These are phyloP conservation scores for Penicillium sp. DNA, from an alignment of 2,329 filamentous ascomycete genomes.

Conservation along the genomic window DNA sequence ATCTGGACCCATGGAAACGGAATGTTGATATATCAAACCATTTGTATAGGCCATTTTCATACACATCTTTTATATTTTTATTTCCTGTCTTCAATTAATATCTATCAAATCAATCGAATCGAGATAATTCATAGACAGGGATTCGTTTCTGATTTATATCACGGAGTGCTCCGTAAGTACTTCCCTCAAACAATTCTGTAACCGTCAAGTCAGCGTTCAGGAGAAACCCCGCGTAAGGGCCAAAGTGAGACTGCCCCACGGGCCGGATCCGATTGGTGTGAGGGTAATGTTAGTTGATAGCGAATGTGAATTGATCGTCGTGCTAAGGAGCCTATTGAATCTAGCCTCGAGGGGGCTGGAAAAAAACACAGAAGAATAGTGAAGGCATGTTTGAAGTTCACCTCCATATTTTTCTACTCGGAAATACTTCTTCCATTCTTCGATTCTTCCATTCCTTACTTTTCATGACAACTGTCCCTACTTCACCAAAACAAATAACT, in stretches of 20 bases:
- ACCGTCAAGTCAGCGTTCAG: neutral
- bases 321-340: constrained; percentile 5
- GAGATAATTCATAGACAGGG: neutral
- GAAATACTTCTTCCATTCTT: neutral
- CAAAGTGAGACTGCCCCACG: neutral
- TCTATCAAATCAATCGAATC: neutral
- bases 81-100: too few species aligned
- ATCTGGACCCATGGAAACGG: neutral
- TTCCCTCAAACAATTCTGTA: neutral
- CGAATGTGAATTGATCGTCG: constrained; percentile 3
- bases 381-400: neutral
- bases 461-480: neutral
- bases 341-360: constrained; percentile 1
- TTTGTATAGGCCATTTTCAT: too few species aligned
- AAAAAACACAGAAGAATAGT: neutral
- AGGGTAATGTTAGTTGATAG: neutral
- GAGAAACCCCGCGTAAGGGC: constrained; percentile 4
- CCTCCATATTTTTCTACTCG: neutral
- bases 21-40: neutral
- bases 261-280: constrained; percentile 3
- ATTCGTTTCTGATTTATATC: neutral
- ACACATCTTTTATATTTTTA: too few species aligned
- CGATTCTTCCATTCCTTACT: constrained; percentile 13
- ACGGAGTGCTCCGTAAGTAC: too few species aligned
- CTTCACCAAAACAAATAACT: constrained; percentile 8